Base-by-base conservation (phyloP, 2,329 filamentous ascomycete genomes). In the Xylariales sp. region DNA sequence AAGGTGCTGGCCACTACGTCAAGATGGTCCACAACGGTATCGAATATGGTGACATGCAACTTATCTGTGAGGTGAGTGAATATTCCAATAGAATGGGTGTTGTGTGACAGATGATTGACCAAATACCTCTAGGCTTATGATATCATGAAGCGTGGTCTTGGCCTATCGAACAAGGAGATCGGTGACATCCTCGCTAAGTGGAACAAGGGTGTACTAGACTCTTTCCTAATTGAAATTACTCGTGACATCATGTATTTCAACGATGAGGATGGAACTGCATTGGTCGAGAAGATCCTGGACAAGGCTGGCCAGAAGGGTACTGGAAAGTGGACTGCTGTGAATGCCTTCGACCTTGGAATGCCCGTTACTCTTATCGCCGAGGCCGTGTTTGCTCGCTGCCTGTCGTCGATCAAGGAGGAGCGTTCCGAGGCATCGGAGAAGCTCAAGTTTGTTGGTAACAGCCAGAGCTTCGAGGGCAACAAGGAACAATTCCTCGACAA, bases 11-110 rank as follows among this genome's bases (percentile, higher is more conserved):
- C 78, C 96, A 99, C 91, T 99, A 97, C 88, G 95, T 99, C 87
- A 99, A 99, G 93, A 99, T 99, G 96, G 96, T 99, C 72, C 96
- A 99, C 91, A 99, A 99, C 86, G 96, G 96, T 89, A 99, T 99
- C 78, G 96, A 99, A 87, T 99, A 99, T 82, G 96, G 96, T 90
- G 96, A 99, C 86, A 99, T 99, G 96, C 96, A 99, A 88, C 89
- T 99, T 79, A 99, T 99, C 82, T 97, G 92, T 84, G 96, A 99
- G 91, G 95, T 97, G 85, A 77, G 89, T 48, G n/a, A 49, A 4
- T 43, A 50, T 14, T 8, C 14, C n/a, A 46, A 43, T 32, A 32
- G 52, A 16, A 12, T 2, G 32, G n/a, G 32, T 41, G 16, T 12
- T 28, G 12, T 43, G 28, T 12, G n/a, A 59, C 12, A 23, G 53